phyloP scores from a whole-genome alignment of 2,329 filamentous ascomycete genomes.

The Neofusicoccum kwambonambiense region DNA sequence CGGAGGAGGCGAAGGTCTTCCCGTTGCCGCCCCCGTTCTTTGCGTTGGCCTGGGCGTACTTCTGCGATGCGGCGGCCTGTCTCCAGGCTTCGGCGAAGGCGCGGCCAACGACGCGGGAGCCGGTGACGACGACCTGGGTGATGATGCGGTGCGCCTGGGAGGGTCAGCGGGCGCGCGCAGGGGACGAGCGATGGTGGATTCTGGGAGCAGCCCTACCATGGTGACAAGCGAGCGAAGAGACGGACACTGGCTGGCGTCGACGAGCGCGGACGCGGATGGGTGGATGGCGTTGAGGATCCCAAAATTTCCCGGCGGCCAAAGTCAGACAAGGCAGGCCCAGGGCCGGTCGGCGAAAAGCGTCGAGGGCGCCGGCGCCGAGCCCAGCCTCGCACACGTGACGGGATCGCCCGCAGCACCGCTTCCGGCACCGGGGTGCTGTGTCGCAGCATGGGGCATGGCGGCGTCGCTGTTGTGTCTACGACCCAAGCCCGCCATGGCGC shows the following conservation, averaged over 20 bases:
- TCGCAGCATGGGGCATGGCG: not conserved
- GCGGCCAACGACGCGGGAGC: slow-evolving; percentile 85
- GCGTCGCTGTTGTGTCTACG: not conserved
- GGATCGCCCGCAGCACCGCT: not conserved
- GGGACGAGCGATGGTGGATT: not conserved
- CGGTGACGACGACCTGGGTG: slow-evolving; percentile 87
- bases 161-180: slow-evolving; percentile 25
- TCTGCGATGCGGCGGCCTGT: slow-evolving; percentile 83
- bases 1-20: slow-evolving; percentile 60
- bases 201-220: not conserved
- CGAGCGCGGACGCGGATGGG: slow-evolving; percentile 1
- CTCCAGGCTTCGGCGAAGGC: slow-evolving; percentile 94
- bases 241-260: not conserved
- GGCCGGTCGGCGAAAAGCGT: slow-evolving; percentile 15
- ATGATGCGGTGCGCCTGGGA: slow-evolving; percentile 87
- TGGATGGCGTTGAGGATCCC: slow-evolving; percentile 11
- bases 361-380: not conserved
- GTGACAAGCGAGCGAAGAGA: not conserved
- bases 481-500: not conserved
- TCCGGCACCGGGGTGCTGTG: not conserved
- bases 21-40: slow-evolving; percentile 51
- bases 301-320: slow-evolving; percentile 18
- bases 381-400: not conserved
- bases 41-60: slow-evolving; percentile 73
- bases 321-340: not conserved